Conservation (phyloP, 805 yeast species). For the Cyberlindnera americana region DNA sequence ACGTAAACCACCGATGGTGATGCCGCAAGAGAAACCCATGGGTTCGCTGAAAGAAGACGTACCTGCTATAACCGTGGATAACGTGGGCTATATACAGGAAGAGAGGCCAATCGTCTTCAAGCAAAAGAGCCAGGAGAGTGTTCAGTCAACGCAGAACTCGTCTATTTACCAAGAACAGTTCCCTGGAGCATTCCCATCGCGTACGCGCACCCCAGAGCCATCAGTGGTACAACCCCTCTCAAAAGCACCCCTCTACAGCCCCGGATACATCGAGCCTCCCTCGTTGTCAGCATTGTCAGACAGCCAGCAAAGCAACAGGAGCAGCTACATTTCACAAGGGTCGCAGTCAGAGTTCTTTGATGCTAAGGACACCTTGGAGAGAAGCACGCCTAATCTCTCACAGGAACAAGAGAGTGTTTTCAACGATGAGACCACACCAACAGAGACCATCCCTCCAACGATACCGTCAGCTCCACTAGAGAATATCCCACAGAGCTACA, state of each 20-base stretch:
- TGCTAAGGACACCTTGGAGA: constrained; percentile 11
- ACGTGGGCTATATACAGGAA: neutral
- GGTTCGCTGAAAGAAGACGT: neutral
- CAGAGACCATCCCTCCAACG: too few species aligned
- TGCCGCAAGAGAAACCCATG: neutral
- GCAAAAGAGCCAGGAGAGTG: neutral
- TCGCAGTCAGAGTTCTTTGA: constrained; percentile 18
- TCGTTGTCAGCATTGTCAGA: neutral
- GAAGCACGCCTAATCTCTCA: constrained; percentile 3
- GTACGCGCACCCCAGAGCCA: constrained; percentile 3
- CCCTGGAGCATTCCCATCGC: neutral
- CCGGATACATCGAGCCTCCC: constrained; percentile 2
- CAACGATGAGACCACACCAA: neutral
- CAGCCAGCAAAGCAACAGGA: constrained; percentile 1
- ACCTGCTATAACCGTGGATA: too few species aligned
- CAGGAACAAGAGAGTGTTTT: neutral
- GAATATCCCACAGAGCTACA: neutral
- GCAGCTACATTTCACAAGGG: constrained; percentile 7
- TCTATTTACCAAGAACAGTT: neutral
- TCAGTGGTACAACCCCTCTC: constrained; percentile 2
- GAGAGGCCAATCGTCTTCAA: constrained; percentile 5
- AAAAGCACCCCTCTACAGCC: constrained; percentile 5
- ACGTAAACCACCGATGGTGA: constrained; percentile 21
- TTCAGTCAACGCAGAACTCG: too few species aligned
- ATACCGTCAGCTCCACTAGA: neutral